Base-by-base conservation (phyloP, 371 early-diverging fungal species). In the Nematocida sp. region DNA sequence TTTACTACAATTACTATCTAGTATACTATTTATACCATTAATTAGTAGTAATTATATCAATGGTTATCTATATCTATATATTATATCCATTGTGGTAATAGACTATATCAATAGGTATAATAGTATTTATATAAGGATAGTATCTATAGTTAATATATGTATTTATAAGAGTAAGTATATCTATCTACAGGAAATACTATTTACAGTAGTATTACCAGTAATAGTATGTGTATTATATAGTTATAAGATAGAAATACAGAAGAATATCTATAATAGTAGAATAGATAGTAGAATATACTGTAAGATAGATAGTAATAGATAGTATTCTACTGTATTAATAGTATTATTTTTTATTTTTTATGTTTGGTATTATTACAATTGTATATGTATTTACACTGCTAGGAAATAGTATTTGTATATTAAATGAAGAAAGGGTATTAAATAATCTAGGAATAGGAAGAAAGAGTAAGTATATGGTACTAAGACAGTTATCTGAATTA, bases 361-460 rank as follows among this genome's bases (percentile, higher is more conserved):
- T 70, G 74, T 70, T 70, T 61, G 74, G 74, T 2, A 3, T 70
- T 41, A 43, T 19, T 21, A 46, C 51, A n/a, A 57, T 70, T 46
- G 67, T 70, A 7, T 70, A 70, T 32, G 47, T 55, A 7, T 70
- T 70, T 52, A 57, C 57, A 5, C 37, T 70, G 51, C 58, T 70
- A 13, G 74, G 74, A 21, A 70, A 70, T 31, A 46, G 45, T 23
- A 19, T 70, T 13, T 70, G 74, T 61, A 70, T 70, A 21, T 47
- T 70, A n/a, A 70, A 70, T 32, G 74, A 70, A 31, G 58, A 70
- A 19, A 58, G 74, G 51, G 58, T 70, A 21, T 53, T 70, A 3
- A 45, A 48, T 19, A 57, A 70, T 35, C n/a, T 70, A 23, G 74
- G 74, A 1, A 46, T 70, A 32, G 2, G 21, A 27, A 60, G 57